phyloP scores from a whole-genome alignment of 2,329 filamentous ascomycete genomes.

The Westerdykella aurantiaca region DNA sequence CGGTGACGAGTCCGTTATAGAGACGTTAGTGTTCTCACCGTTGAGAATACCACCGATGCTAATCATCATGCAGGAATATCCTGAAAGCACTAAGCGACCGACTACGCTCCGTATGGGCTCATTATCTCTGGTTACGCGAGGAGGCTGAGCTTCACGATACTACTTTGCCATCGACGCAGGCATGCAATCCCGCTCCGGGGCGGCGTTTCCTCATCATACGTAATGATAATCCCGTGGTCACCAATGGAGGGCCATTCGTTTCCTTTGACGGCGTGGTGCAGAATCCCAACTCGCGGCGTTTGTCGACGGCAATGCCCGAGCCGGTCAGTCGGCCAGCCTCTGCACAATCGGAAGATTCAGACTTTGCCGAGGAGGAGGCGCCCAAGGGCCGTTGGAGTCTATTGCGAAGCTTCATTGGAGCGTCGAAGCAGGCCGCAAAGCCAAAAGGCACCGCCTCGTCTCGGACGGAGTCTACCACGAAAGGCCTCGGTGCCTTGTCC shows the following conservation, averaged over 20 bases:
- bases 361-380: slow-evolving; percentile 29
- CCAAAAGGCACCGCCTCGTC: slow-evolving; percentile 31
- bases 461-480: slow-evolving; percentile 17
- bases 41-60: slow-evolving; percentile 6
- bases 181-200: slow-evolving; percentile 78
- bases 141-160: slow-evolving; percentile 54
- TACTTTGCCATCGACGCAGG: slow-evolving; percentile 64
- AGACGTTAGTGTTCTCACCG: slow-evolving; percentile 53
- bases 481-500: slow-evolving; percentile 8
- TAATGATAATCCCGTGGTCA: slow-evolving; percentile 60
- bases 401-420: slow-evolving; percentile 57
- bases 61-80: slow-evolving; percentile 53
- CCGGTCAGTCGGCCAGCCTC: slow-evolving; percentile 25
- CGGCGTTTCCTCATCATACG: slow-evolving; percentile 85
- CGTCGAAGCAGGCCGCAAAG: slow-evolving; percentile 38
- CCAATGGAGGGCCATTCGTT: slow-evolving; percentile 51
- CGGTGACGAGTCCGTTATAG: slow-evolving; percentile 58
- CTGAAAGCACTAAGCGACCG: slow-evolving; percentile 62
- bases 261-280: slow-evolving; percentile 58
- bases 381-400: slow-evolving; percentile 58
- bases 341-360: slow-evolving; percentile 26
- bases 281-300: slow-evolving; percentile 30
- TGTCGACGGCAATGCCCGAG: slow-evolving; percentile 20
- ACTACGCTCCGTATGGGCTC: slow-evolving; percentile 68
- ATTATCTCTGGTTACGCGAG: slow-evolving; percentile 70